Conservation (phyloP, 31 red algal species). For the Porphyra umbilicalis region DNA sequence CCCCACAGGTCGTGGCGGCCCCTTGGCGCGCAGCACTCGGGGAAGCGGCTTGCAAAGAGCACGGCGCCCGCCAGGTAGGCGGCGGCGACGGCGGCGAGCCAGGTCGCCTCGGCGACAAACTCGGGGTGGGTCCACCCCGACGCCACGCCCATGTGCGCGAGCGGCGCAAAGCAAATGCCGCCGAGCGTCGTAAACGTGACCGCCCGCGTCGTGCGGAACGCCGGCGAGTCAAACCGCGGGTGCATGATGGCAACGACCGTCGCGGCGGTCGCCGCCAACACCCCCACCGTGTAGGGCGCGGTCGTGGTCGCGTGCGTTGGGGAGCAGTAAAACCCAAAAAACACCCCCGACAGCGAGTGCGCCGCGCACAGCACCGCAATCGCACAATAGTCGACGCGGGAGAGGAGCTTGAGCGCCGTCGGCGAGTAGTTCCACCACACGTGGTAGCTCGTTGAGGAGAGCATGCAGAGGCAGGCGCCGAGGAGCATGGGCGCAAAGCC, state of each 20-base stretch:
- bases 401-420: constrained; percentile 6
- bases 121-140: constrained; percentile 16
- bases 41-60: constrained; percentile 47
- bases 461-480: constrained; percentile 27
- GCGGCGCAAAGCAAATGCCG: constrained; percentile 11
- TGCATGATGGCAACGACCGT: constrained; percentile 32
- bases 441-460: constrained; percentile 45
- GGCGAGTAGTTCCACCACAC: constrained; percentile 31
- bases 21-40: constrained; percentile 40
- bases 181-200: constrained; percentile 33
- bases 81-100: constrained; percentile 7
- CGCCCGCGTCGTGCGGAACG: constrained; percentile 26
- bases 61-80: constrained; percentile 46
- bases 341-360: constrained; percentile 35
- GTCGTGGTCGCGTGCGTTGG: constrained; percentile 1
- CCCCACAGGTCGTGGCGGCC: constrained; percentile 50
- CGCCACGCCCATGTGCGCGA: constrained; percentile 32
- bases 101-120: constrained; percentile 10
- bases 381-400: constrained; percentile 54
- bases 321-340: constrained; percentile 50
- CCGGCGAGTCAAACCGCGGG: constrained; percentile 22
- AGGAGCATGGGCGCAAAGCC: constrained; percentile 30
- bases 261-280: constrained; percentile 12
- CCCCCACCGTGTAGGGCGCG: constrained; percentile 14
- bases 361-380: constrained; percentile 47